Evolutionary conservation across 208 protist species (phyloP), one percentile per base, ranked within the genome.

Genomic region (Leishmania aethiopica): DNA sequence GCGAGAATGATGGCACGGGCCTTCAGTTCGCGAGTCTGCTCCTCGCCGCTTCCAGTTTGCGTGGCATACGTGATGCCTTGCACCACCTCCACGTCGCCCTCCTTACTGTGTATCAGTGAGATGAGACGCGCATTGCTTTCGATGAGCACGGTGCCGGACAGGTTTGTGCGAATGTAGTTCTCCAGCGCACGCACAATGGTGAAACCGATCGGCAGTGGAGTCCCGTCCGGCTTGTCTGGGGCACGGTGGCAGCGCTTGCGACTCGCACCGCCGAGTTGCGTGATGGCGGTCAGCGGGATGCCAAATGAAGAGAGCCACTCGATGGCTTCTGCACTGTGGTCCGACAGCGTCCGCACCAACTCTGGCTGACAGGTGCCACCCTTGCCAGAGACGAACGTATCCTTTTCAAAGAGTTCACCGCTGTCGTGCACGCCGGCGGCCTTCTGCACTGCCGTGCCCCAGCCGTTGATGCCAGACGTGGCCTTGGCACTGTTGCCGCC

Each of bases 401-500:
- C 95, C 67, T 88, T 84, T 83, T 96, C 89, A 82, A 96, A 98
- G 78, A 90, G 91, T 62, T 90, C 88, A 59, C 87, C 87, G 78
- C 73, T 86, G 84, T 97, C 94, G 35, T 87, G 51, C 69, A 97
- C 77, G 60, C 86, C 86, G 22, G 81, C 60, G 81, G 87, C 73
- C 51, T 87, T 89, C 91, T 99, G 97, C 45, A 94, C 90, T 47
- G 80, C 85, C 6, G 98, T 98, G 22, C 88, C 88, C 87, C 93
- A 95, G 53, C 86, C 97, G 86, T 99, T 99, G 80, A 99, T 99
- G 83, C 98, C 98, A 22, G 96, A 99, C 13, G 95, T 98, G 13
- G 98, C 98, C 91, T 99, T 99, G 72, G 95, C 97, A 53, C 96
- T 98, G 89, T 99, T 99, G 76, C 98, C 98, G 64, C 98, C 98